These are phyloP conservation scores for Pharus latifolius DNA, from an alignment of 176 grass and related monocot species.

Conservation along the genomic window DNA sequence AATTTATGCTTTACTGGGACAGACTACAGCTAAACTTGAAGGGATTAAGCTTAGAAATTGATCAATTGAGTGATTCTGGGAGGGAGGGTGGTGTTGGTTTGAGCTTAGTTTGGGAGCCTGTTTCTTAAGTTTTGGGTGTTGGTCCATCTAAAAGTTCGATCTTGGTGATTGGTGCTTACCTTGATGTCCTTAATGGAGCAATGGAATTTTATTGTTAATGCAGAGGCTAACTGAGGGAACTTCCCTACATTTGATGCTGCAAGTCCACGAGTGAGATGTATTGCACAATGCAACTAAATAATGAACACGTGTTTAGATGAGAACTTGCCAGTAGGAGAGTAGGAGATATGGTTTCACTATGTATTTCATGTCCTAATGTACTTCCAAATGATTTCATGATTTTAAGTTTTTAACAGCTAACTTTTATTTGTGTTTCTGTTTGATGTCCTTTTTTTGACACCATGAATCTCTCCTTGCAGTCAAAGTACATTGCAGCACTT, in stretches of 20 bases:
- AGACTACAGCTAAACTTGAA: no score
- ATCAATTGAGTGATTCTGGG: background rate
- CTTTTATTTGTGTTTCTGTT: background rate
- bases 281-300: background rate
- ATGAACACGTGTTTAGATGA: background rate
- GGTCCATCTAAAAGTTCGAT: background rate
- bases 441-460: background rate
- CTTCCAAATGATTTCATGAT: background rate
- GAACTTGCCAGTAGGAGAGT: background rate
- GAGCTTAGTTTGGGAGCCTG: background rate
- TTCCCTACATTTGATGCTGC: background rate
- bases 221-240: no score
- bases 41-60: no score
- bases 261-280: background rate
- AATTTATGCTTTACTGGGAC: background rate
- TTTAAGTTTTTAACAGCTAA: background rate
- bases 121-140: background rate
- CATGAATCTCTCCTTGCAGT: conserved; percentile 39
- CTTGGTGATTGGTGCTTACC: conserved; percentile 1
- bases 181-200: no score
- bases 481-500: conserved; percentile 86
- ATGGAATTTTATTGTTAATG: no score
- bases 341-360: background rate
- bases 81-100: background rate
- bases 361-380: background rate